Evolutionary conservation across 2,329 filamentous ascomycete genomes (phyloP), one percentile per base, ranked within the genome.

Genomic region (Colletotrichum melonis): DNA sequence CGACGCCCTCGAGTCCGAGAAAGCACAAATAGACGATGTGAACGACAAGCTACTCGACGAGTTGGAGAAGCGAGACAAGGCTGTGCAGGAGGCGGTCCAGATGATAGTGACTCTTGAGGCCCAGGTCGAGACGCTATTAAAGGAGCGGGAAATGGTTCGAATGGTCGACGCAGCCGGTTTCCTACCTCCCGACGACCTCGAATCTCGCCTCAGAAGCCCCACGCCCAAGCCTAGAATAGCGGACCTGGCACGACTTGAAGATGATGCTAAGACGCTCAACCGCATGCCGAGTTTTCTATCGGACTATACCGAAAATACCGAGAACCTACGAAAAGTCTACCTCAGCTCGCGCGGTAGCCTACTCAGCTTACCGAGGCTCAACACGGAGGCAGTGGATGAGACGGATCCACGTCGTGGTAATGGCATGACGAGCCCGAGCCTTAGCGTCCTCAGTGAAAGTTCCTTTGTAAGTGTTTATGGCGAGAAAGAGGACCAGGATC

Each of bases 41-140:
- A 92, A 92, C 73, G 87, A 90, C 22, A 85, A 86, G 74, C 82
- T 94, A 42, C 78, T 91, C 24, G 80, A 83, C 3, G 91, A 93
- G 79, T 78, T 94, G 66, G 90, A 93, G 75, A 91, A 91, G 81
- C 86, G 92, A 22, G 92, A 94, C 80, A 91, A 91, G 78, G 92
- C 92, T 5, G 86, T 94, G 1, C 90, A 92, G 74, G 92, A 94
- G 77, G 92, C 92, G 4, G 91, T 94, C 6, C 86, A 88, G 32
- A 90, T 94, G 84, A 94, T 94, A 75, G 88, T 92, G 63, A 84
- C 85, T 28, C 82, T 94, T 19, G 92, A 94, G 78, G 88, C 89
- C 6, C 87, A 87, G 74, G 80, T 92, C 1, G 88, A 90, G 35
- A 84, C 87, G 69, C 81, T 91, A 35, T 78, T 88, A 14, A 82